Percentiles rank a stretch among this genome's conserved stretches.
phyloP scores from a whole-genome alignment of 225 moss, liverwort and hornwort genomes.

The Physcomitrium patens region DNA sequence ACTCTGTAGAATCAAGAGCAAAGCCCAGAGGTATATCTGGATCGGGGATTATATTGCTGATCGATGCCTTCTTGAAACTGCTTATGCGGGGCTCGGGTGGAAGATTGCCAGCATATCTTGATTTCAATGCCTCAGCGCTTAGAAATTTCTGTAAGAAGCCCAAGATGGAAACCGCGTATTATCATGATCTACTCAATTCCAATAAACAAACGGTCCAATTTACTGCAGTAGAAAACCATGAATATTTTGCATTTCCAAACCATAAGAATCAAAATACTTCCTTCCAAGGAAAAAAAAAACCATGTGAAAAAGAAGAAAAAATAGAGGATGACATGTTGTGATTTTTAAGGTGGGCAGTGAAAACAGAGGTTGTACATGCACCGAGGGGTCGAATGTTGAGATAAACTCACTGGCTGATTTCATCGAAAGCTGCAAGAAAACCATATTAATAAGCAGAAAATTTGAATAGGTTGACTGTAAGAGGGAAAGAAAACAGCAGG shows the following conservation, averaged over 20 bases:
- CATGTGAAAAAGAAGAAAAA: no score
- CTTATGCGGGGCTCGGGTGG: conserved; percentile 69
- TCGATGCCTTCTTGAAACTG: conserved; percentile 75
- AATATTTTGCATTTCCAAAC: neutral
- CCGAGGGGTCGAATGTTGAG: conserved; percentile 62
- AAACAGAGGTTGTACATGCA: conserved; percentile 50
- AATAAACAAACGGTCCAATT: conserved; percentile 3
- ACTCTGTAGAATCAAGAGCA: conserved; percentile 77
- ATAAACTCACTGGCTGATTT: conserved; percentile 70
- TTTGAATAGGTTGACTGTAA: neutral
- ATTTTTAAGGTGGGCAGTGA: neutral
- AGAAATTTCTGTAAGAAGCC: conserved; percentile 55
- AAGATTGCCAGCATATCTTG: conserved; percentile 69
- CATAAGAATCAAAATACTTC: neutral
- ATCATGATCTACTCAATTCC: conserved; percentile 7
- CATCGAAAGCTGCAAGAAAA: conserved; percentile 63
- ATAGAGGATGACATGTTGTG: no score
- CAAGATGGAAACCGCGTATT: conserved; percentile 17
- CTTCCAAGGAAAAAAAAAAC: neutral
- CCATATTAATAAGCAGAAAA: conserved; percentile 1
- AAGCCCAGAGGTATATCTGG: conserved; percentile 83
- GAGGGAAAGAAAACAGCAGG: no score
- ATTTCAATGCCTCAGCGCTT: conserved; percentile 54
- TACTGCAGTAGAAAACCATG: conserved; percentile 4
- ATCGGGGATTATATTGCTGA: conserved; percentile 61